Base-by-base conservation (phyloP, 2,329 filamentous ascomycete species). In the Ophiostoma novo-ulmi region DNA sequence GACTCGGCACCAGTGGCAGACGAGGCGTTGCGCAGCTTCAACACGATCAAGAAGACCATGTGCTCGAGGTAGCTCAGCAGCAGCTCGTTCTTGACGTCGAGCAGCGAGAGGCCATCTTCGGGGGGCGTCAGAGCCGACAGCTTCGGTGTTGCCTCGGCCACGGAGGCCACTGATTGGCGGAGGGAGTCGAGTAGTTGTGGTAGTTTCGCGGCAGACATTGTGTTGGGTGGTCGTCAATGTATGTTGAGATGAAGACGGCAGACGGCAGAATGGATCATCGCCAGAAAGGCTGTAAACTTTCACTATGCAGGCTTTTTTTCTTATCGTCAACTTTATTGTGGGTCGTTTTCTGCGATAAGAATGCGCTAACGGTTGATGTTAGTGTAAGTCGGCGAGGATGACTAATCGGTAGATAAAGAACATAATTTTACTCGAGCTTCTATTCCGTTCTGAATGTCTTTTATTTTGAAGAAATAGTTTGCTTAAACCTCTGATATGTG, bases 41-140 rank as follows among this genome's bases (percentile, higher is more conserved):
- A 80, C 1, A 97, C 82, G 64, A 97, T 90, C 58, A 97, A 82
- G 75, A 97, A 97, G 64, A 95, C 92, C 4, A 98, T 87, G 76
- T 97, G 96, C 77, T 99, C 94, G 0, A 99, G 85, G 80, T 99
- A 99, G 4, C 94, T 94, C 55, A 99, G 88, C 22, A 99, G 88
- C n/a, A 99, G 85, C 78, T 99, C 95, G 80, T 96, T 98, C 82
- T 99, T 99, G 74, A 92, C 89, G 78, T 98, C 93, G 76, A 99
- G 89, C 0, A 99, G 88, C 0, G 95, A 97, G 71, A 99, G 95
- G 77, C 95, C 94, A 76, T 97, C 89, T 74, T 89, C 85, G 1
- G 91, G 90, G n/a, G 91, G 87, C 67, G 90, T 82, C 72, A 96
- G 86, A 17, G 83, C 79, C n/a, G 84, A 78, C 22, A 88, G 78